Conservation (phyloP, 345 rosid genomes). For the Jatropha curcas region DNA sequence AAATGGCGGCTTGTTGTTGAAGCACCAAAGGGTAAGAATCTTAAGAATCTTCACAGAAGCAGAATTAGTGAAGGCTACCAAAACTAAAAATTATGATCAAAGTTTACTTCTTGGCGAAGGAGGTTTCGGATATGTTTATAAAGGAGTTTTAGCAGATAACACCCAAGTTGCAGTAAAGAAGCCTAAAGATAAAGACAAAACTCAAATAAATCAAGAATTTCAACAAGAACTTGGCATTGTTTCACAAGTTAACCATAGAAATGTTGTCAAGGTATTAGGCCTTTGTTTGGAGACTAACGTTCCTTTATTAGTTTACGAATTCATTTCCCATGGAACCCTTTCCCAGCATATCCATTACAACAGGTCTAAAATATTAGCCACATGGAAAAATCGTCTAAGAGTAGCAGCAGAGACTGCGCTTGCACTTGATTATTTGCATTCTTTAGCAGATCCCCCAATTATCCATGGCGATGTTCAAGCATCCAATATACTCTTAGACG, state of each 20-base stretch:
- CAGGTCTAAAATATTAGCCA: constrained; percentile 6
- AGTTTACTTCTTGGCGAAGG: constrained; percentile 25
- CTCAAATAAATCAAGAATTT: constrained; percentile 24
- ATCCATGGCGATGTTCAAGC: constrained; percentile 42
- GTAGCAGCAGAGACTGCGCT: constrained; percentile 30
- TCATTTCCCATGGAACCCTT: constrained; percentile 35
- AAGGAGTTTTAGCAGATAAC: constrained; percentile 20
- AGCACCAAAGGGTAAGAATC: constrained; percentile 35
- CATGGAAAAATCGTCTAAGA: constrained; percentile 26
- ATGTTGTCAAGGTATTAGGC: constrained; percentile 38
- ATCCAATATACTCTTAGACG: constrained; percentile 35
- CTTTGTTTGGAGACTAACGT: constrained; percentile 36
- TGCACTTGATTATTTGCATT: constrained; percentile 42
- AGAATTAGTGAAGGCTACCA: constrained; percentile 32
- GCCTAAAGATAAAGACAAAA: constrained; percentile 16
- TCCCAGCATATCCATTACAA: constrained; percentile 26
- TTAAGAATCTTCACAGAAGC: constrained; percentile 29
- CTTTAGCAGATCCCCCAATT: constrained; percentile 36
- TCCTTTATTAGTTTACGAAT: constrained; percentile 37
- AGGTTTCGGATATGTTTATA: constrained; percentile 34
- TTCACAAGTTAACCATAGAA: constrained; percentile 37
- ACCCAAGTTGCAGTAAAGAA: constrained; percentile 21
- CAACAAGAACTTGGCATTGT: constrained; percentile 26
- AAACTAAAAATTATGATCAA: constrained; percentile 20
- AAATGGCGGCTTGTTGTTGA: constrained; percentile 33